Base-by-base conservation (phyloP, 2,329 filamentous ascomycete genomes). In the Alternaria ethzedia region DNA sequence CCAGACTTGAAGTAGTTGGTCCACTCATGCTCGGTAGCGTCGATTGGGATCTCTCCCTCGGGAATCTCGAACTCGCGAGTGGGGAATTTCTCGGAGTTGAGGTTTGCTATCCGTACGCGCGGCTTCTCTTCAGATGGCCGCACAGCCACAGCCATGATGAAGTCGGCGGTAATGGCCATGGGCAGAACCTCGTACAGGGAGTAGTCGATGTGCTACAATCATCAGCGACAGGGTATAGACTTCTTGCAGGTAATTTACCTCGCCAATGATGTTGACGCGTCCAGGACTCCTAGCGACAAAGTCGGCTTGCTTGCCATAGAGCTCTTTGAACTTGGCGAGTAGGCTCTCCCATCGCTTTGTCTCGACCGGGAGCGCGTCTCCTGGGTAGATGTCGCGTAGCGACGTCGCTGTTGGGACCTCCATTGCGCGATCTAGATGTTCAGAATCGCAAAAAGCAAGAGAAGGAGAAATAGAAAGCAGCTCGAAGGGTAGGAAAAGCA, bases 1-100 rank as follows among this genome's bases (percentile, higher is more conserved):
- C 96, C 96, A 57, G 93, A 92, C 83, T 96, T 96, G 88, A 99
- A 98, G 85, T 99, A 99, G 80, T 98, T 99, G 61, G 93, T 92
- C 96, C 96, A 99, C 82, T 97, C 94, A 70, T 96, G 91, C 70
- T 91, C 87, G 17, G 89, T 89, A 8, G 93, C 87, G 79, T 98
- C 94, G 73, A 99, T 97, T 11, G 82, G 77, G 15, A 85, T 81
- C n/a, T 83, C 81, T 47, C 83, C 83, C 57, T 83, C 81, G 3
- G 91, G 87, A 9, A 97, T 86, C 49, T 89, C 86, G 77, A 97
- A 96, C 71, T 92, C 88, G 69, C 88, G 88, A 2, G 89, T 81
- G 2, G 91, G 87, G 78, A 97, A 99, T 79, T 91, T 94, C 56
- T 88, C 83, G 15, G 86, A 84, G 66, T 92, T 87, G 12, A 96